Evolutionary conservation across 129 eudicot genomes (phyloP).

Genomic region (Mikania micrantha): DNA sequence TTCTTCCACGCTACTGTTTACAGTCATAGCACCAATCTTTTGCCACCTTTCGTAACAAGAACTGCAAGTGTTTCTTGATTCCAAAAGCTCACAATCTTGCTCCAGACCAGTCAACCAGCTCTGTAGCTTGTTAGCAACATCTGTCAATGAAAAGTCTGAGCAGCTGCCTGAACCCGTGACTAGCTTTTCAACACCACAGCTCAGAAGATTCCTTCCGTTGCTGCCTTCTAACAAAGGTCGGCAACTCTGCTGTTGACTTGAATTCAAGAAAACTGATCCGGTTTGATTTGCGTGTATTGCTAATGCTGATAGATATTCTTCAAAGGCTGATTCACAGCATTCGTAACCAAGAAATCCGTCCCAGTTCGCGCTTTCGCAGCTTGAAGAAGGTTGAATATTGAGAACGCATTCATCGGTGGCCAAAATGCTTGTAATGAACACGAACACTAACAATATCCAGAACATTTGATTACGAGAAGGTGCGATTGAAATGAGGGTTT

Average conservation of each 20-base stretch:
- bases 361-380: slow-evolving; percentile 36
- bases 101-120: slow-evolving; percentile 25
- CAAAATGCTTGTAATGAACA: slow-evolving; percentile 9
- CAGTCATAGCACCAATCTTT: slow-evolving; percentile 19
- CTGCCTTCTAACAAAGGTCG: slow-evolving; percentile 30
- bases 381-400: slow-evolving; percentile 31
- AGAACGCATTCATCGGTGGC: slow-evolving; percentile 37
- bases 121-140: slow-evolving; percentile 38
- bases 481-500: not conserved
- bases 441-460: not conserved
- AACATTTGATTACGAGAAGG: slow-evolving; percentile 1
- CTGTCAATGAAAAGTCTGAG: slow-evolving; percentile 44
- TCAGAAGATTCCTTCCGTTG: slow-evolving; percentile 21
- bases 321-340: slow-evolving; percentile 43
- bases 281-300: slow-evolving; percentile 44
- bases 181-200: slow-evolving; percentile 61
- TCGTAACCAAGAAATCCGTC: slow-evolving; percentile 35
- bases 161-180: slow-evolving; percentile 51
- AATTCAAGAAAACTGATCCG: slow-evolving; percentile 43
- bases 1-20: slow-evolving; percentile 18
- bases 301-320: slow-evolving; percentile 41
- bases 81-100: slow-evolving; percentile 39
- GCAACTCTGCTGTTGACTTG: slow-evolving; percentile 41
- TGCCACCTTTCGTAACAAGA: slow-evolving; percentile 45
- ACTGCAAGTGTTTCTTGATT: slow-evolving; percentile 25